Base-by-base conservation (phyloP, 345 rosid genomes). In the Gossypium anomalum region DNA sequence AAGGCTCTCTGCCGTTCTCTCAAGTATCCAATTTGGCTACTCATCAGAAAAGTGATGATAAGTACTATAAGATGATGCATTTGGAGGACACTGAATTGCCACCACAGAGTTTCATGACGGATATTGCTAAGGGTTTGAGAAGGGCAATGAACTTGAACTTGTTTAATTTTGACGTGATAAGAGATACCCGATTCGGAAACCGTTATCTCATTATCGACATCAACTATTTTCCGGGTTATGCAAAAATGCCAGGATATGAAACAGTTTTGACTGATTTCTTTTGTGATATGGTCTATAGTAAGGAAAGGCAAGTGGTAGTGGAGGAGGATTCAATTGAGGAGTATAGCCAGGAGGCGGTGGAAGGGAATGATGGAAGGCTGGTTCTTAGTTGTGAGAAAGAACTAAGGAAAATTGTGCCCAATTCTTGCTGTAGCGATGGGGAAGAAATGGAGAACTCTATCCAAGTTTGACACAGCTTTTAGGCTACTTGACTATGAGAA, bases 211-310 rank as follows among this genome's bases (percentile, higher is more conserved):
- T 89, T 61, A 86, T 89, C 47, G 93, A 89, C 70, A 89, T 89
- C 17, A 89, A 89, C 76, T 87, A 87, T 71, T 87, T 89, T 57
- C 91, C 93, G 49, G 91, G 89, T 48, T 89, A 86, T 55, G 85
- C 91, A 1, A 89, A 89, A 81, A 79, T 87, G 87, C 91, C 89
- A 0, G 76, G 80, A 58, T 87, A 86, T 71, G 93, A 87, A 83
- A 73, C 81, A 7, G 82, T 82, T 47, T 78, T 87, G 83, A 78
- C 84, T 5, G 84, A 83, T 74, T 89, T 89, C 85, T 86, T 89
- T 44, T 82, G 75, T 70, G 86, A 82, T 55, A 63, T 88, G 9
- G 77, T 81, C n/a, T 29, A 55, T 48, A 78, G 75, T 74, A 78
- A 68, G 23, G 81, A 65, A 59, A 63, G 25, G 13, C 43, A 14